Conservation (phyloP, 805 yeast genomes). For the Candida tallmaniae region DNA sequence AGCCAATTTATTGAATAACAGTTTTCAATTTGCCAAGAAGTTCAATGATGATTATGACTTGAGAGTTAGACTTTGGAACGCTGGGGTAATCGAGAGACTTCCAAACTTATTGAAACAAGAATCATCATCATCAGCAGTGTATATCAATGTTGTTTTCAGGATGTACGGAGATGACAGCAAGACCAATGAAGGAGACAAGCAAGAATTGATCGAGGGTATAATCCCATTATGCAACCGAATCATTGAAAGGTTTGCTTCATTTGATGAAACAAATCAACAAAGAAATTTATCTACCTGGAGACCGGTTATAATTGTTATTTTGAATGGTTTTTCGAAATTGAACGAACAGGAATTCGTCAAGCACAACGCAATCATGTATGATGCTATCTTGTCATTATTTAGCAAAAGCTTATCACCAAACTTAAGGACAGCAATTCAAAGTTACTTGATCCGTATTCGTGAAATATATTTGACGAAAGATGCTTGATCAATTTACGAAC, state of each 20-base stretch:
- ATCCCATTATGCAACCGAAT: constrained; percentile 68
- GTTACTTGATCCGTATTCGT: constrained; percentile 43
- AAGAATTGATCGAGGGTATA: constrained; percentile 47
- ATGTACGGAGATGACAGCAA: constrained; percentile 66
- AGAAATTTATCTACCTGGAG: constrained; percentile 82
- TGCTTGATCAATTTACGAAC: no score
- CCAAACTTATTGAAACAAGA: constrained; percentile 93
- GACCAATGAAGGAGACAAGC: constrained; percentile 43
- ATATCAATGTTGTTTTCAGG: constrained; percentile 73
- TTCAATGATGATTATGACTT: constrained; percentile 88
- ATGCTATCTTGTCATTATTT: constrained; percentile 52
- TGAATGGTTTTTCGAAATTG: constrained; percentile 76
- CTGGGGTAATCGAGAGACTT: constrained; percentile 85
- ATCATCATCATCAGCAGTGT: constrained; percentile 83
- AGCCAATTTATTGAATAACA: constrained; percentile 54
- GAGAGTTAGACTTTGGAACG: constrained; percentile 84
- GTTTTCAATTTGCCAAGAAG: constrained; percentile 78
- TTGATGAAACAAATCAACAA: constrained; percentile 75
- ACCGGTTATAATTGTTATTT: constrained; percentile 86
- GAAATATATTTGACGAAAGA: background rate
- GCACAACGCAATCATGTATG: constrained; percentile 58
- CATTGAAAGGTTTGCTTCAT: constrained; percentile 60
- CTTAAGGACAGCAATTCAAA: constrained; percentile 55
- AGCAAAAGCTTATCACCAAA: constrained; percentile 60
- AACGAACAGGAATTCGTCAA: constrained; percentile 65